These are phyloP conservation scores for Brasilioporus rufonigricans DNA, from an alignment of 768 basidiomycete genomes.

Conservation along the genomic window DNA sequence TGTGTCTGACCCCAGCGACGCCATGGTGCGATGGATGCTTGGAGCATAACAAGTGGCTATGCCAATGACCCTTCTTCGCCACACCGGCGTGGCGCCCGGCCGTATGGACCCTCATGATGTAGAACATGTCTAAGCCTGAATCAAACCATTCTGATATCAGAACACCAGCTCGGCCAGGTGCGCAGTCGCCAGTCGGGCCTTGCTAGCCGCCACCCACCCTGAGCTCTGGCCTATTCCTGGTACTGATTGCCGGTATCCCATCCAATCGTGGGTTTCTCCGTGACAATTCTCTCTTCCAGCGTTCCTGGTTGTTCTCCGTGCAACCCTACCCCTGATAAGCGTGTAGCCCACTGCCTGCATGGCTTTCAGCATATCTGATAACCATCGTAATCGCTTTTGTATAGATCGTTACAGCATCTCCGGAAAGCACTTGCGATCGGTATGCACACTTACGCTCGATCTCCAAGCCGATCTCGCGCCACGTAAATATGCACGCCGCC, in stretches of 20 bases:
- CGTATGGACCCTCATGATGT: not conserved
- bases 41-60: conserved; percentile 17
- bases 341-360: not conserved
- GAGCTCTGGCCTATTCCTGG: not conserved
- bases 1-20: conserved; percentile 3
- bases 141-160: not conserved
- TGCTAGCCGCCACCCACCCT: conserved; percentile 12
- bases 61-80: not conserved
- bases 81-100: conserved; percentile 12
- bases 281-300: conserved; percentile 3
- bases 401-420: not conserved
- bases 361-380: not conserved
- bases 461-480: not conserved
- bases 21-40: not conserved
- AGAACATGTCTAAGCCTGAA: not conserved
- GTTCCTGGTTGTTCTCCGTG: not conserved
- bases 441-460: not conserved
- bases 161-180: not conserved
- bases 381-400: not conserved
- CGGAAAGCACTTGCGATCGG: not conserved
- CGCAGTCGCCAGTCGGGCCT: not conserved
- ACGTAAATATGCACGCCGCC: conserved; percentile 4
- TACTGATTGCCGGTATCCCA: not conserved
- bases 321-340: conserved; percentile 4
- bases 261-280: conserved; percentile 8